Base-by-base conservation (phyloP, 257 asterid species). In the Penstemon davidsonii region DNA sequence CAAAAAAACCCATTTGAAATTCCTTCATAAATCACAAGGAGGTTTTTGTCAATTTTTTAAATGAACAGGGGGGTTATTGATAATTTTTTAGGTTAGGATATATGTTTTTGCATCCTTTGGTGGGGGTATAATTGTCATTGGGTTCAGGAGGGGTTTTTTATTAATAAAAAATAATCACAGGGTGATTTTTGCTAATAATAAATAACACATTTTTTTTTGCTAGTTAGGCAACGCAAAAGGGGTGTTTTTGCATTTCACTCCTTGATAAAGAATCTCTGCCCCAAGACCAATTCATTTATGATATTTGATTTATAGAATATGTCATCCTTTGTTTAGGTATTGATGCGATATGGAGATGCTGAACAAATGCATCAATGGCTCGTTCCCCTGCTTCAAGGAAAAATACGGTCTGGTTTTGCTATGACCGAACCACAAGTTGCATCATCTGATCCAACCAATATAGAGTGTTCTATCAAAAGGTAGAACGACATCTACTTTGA, bases 361-460 rank as follows among this genome's bases (percentile, higher is more conserved):
- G 92, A 84, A 73, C 99, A 93, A 83, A 73, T 93, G 61, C 84
- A 68, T 33, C 75, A 82, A 62, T 93, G 97, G 97, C 95, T 90
- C 33, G 83, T 90, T 66, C 97, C 99, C 10, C 83, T 93, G 84
- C 97, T 93, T 15, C 91, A 88, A 76, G 99, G 97, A 70, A 85
- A 67, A 11, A 88, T 87, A 36, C 85, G 99, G 15, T 93, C 99
- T 55, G 99, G 97, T 69, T 93, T 93, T 57, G 99, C 99, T 45
- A 93, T 93, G 99, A 93, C 99, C 7, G 99, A 93, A 71, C 97
- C 97, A 19, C 96, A 90, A 82, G 96, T 93, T 70, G 99, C 97
- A 49, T 93, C 99, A 50, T 93, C 99, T 43, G 99, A 90, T 79
- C 97, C 99, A 43, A 93, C 97, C 58, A 93, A 93, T 73, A 93